Evolutionary conservation across 495 filamentous ascomycete species (phyloP), one percentile per base, ranked within the genome.

Genomic region (Trichocladium uniseriatum): DNA sequence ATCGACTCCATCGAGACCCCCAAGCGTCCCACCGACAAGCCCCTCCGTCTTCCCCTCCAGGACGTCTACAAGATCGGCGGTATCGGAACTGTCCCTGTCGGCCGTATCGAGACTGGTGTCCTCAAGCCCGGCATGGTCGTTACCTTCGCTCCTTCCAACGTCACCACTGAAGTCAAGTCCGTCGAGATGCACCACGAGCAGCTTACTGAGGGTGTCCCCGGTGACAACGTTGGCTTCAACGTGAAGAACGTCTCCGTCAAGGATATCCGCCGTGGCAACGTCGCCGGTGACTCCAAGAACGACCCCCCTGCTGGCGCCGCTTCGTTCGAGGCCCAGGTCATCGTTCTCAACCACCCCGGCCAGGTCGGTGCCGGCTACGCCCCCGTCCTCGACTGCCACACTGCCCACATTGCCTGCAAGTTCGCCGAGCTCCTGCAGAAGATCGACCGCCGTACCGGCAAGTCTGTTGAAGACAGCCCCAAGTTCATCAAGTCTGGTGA

Each of bases 171-270:
- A 89, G 92, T 98, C 80, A 98, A 98, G 86, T 95, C 90, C 69
- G 92, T 98, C 65, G 92, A 98, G 80, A 98, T 98, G 92, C 90
- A 96, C 80, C 92, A 98, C 87, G 91, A 97, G 79, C 90, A 95
- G 84, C 89, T 98, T 68, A 68, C 74, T 64, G 87, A 94, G 80
- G 92, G 92, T 87, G 64, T 88, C 56, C 94, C 92, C 60, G 92
- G 92, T 78, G 92, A 98, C 83, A 98, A 98, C 78, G 92, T 98
- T 68, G 92, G 92, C 63, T 98, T 98, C 89, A 98, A 98, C 85
- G 94, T 98, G 77, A 95, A 96, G 91, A 98, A 98, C 92, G 92
- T 98, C 64, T 97, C 92, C 70, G 94, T 98, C 77, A 98, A 98
- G 87, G 92, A 98, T 72, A 94, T 98, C 69, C 92, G 92, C 75